Conservation (phyloP, 2,329 filamentous ascomycete species). For the Aspergillus fumigatiaffinis region DNA sequence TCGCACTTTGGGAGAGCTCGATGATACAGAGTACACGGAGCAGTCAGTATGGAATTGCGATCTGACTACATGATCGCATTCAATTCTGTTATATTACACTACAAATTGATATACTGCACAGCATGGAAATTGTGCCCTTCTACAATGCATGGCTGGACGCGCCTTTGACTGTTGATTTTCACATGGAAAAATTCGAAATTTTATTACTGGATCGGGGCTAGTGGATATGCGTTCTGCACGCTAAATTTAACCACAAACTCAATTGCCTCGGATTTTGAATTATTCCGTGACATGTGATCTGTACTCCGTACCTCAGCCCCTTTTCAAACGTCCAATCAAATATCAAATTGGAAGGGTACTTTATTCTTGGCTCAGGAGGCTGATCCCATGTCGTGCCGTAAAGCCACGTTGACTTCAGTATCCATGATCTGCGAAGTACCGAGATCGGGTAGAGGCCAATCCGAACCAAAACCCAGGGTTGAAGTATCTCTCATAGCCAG, state of each 20-base stretch:
- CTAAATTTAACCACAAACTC: not conserved
- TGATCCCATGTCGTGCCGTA: too few relatives aligned
- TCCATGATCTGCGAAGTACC: too few relatives aligned
- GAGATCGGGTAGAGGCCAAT: too few relatives aligned
- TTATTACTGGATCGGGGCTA: not conserved
- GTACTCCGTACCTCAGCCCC: not conserved
- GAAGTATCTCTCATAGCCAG: not conserved
- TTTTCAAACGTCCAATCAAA: not conserved
- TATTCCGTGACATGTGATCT: not conserved
- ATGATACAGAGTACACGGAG: too few relatives aligned
- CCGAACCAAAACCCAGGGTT: too few relatives aligned
- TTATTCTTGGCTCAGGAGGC: too few relatives aligned
- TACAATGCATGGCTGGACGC: not conserved
- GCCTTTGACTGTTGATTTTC: not conserved
- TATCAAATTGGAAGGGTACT: too few relatives aligned
- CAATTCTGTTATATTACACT: too few relatives aligned
- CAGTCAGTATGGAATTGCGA: not conserved
- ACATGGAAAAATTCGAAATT: not conserved
- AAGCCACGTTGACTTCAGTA: too few relatives aligned
- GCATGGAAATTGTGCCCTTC: too few relatives aligned
- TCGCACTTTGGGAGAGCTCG: not conserved
- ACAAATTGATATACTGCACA: not conserved
- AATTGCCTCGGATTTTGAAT: not conserved
- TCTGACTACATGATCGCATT: not conserved
- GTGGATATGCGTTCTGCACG: not conserved